Base-by-base conservation (phyloP, 306 rosid species). In the Begonia loranthoides region DNA sequence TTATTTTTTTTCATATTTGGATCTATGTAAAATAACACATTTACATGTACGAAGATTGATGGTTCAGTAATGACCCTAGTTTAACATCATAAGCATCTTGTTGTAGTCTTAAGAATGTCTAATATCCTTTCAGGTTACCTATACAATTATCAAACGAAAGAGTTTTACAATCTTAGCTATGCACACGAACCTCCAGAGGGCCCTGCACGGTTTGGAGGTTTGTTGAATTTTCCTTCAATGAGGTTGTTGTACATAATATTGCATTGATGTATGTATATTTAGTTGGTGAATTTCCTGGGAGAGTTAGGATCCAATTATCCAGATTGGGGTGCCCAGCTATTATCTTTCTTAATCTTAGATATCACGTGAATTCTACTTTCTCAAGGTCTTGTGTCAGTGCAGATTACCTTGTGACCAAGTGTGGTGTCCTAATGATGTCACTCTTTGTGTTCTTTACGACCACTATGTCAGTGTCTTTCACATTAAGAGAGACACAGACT, bases 401-500 rank as follows among this genome's bases (percentile, higher is more conserved):
- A 92, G 99, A 92, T 68, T 92, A 92, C 74, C 90, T 92, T 41
- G 99, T 83, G 69, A 86, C 77, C 14, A 92, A 92, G 78, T 92
- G 96, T 66, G 99, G 99, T 6, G 94, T 92, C 75, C 99, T 92
- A 62, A 86, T 92, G 94, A 92, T 92, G 99, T 86, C 99, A 17
- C 67, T 92, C 45, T 92, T 92, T 66, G 99, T 92, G 63, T 92
- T 92, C 76, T 90, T 92, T 65, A 92, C 99, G 19, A 92, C 96
- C 36, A 92, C 96, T 50, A 92, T 92, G 99, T 92, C 99, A 0
- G 99, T 92, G 51, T 92, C 99, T 43, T 92, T 92, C 63, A 92
- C 99, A 44, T 76, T 92, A 72, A 82, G 99, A 67, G 99, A 92
- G 79, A 92, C 99, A 54, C 99, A 92, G 74, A 86, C 94, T 49